Conservation (phyloP, 257 asterid species). For the Plectranthus barbatus region DNA sequence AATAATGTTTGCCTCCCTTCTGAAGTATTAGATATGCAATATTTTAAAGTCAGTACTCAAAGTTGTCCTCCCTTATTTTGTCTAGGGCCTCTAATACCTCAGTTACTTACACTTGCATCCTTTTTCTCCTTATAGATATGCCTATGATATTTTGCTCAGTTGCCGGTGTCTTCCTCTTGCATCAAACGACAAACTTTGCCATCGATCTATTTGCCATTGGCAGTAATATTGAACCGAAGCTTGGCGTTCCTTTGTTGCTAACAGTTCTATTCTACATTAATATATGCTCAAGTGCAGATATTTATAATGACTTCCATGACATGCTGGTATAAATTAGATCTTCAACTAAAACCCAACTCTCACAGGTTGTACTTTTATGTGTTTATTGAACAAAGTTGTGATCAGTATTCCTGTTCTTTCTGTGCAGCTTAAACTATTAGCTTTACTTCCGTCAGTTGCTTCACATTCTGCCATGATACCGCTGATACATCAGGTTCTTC, state of each 20-base stretch:
- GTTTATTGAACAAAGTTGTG: neutral
- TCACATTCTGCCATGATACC: constrained; percentile 89
- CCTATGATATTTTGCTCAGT: constrained; percentile 63
- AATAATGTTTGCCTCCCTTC: neutral
- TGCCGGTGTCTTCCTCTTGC: constrained; percentile 62
- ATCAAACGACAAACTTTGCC: constrained; percentile 45
- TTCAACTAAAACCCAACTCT: constrained; percentile 11
- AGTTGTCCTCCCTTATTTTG: too few species aligned
- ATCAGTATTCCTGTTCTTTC: neutral
- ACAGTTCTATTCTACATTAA: constrained; percentile 63
- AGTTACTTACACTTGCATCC: constrained; percentile 3
- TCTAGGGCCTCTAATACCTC: neutral
- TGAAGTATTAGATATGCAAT: neutral
- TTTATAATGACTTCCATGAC: constrained; percentile 36
- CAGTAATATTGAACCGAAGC: constrained; percentile 53
- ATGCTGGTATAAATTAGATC: constrained; percentile 56
- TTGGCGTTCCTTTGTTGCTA: constrained; percentile 70
- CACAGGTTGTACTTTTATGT: neutral
- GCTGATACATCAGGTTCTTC: constrained; percentile 70
- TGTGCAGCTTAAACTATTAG: constrained; percentile 82
- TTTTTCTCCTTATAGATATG: constrained; percentile 49
- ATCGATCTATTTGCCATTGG: constrained; percentile 56
- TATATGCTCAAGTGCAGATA: constrained; percentile 43
- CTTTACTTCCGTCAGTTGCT: constrained; percentile 76
- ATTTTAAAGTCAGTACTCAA: too few species aligned